A percentile compares a stretch with the other conserved stretches of the same genome.
These are phyloP conservation scores for Rhodotorula diobovata DNA, from an alignment of 768 basidiomycete genomes.

Conservation along the genomic window DNA sequence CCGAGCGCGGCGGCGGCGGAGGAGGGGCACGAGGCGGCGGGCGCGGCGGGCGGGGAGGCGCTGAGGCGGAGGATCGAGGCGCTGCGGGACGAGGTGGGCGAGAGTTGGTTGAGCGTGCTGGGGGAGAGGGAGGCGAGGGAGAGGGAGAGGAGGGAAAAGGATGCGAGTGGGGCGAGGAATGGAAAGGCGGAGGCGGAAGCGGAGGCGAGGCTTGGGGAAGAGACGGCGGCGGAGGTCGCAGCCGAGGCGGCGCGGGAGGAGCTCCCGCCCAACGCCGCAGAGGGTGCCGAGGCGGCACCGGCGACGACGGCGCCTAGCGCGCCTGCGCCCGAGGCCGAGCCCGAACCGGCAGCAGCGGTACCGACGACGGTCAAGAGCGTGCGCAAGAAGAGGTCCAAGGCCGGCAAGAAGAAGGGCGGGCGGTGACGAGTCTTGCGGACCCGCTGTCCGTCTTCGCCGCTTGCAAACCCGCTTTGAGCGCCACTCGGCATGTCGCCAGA, in stretches of 20 bases:
- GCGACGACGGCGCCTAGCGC: background rate
- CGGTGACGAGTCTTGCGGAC: no score
- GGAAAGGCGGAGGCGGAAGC: no score
- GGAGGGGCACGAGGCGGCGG: constrained; percentile 34
- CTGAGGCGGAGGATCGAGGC: constrained; percentile 75
- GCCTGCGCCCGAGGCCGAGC: background rate
- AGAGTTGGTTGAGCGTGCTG: constrained; percentile 80
- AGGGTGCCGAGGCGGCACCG: background rate
- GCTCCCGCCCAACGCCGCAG: no score
- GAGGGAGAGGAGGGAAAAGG: background rate
- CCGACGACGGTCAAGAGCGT: constrained; percentile 25
- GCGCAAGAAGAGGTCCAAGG: constrained; percentile 33
- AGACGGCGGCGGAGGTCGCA: background rate
- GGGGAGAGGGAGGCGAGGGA: constrained; percentile 55
- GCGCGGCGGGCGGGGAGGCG: constrained; percentile 58
- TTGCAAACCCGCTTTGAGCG: no score
- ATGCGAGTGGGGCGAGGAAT: background rate
- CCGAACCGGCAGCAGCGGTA: background rate
- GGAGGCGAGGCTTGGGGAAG: background rate
- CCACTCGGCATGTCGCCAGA: no score
- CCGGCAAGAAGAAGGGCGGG: constrained; percentile 17
- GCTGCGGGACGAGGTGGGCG: constrained; percentile 79
- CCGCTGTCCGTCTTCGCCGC: no score
- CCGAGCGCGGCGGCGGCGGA: constrained; percentile 45
- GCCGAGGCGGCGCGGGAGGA: background rate